Evolutionary conservation across 129 eudicot species (phyloP).

Genomic region (Lactuca sativa): DNA sequence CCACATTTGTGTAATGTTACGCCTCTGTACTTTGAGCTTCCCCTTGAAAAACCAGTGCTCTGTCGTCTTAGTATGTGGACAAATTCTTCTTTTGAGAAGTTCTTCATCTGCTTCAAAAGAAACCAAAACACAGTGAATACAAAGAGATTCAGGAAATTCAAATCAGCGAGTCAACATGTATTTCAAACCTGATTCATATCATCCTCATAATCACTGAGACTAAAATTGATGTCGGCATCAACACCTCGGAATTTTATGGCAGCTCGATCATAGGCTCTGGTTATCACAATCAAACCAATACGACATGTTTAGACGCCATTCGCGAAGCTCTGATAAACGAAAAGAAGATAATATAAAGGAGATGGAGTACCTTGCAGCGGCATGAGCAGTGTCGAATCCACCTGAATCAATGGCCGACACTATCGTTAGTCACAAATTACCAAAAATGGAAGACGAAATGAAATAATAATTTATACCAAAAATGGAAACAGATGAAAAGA

Average conservation of each 20-base stretch:
- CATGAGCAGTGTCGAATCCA: slow-evolving; percentile 94
- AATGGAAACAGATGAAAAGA: slow-evolving; percentile 21
- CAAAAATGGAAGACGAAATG: slow-evolving; percentile 21
- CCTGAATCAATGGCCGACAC: slow-evolving; percentile 40
- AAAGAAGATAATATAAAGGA: not conserved
- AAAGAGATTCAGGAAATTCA: not conserved
- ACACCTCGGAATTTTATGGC: slow-evolving; percentile 74
- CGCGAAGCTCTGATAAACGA: not conserved
- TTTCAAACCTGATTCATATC: slow-evolving; percentile 61
- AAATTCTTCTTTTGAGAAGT: slow-evolving; percentile 76
- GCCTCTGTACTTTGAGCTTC: slow-evolving; percentile 78
- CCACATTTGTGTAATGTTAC: slow-evolving; percentile 90
- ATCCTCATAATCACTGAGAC: slow-evolving; percentile 57
- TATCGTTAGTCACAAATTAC: slow-evolving; percentile 18
- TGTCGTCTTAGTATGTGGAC: slow-evolving; percentile 79
- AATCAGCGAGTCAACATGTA: not conserved
- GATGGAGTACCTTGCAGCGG: slow-evolving; percentile 51
- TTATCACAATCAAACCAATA: slow-evolving; percentile 8
- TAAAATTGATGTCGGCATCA: slow-evolving; percentile 71
- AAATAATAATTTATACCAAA: slow-evolving; percentile 16
- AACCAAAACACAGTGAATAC: not conserved
- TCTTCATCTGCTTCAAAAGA: slow-evolving; percentile 51
- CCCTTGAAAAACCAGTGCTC: slow-evolving; percentile 76
- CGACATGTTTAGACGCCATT: not conserved
- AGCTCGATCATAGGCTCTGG: slow-evolving; percentile 78